phyloP scores from a whole-genome alignment of 805 yeast genomes.

The Saturnispora galanensis region DNA sequence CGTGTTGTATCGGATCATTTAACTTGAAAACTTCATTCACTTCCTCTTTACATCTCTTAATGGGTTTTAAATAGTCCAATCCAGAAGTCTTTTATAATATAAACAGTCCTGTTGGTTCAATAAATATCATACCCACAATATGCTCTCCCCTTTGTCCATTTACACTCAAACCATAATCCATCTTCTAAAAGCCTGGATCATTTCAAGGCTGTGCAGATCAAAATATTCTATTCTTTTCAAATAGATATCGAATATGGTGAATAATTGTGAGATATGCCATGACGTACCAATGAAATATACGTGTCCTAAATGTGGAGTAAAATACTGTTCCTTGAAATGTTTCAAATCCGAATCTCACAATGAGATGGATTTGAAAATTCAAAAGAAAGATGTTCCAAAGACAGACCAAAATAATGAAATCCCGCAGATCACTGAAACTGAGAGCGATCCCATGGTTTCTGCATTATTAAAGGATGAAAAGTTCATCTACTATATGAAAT shows the following conservation, averaged over 20 bases:
- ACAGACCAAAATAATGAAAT: background rate
- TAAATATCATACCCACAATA: too few species aligned
- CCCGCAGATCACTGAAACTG: background rate
- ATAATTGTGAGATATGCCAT: slow-evolving; percentile 20
- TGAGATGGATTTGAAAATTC: slow-evolving; percentile 16
- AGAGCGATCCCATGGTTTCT: slow-evolving; percentile 20
- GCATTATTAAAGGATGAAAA: slow-evolving; percentile 32
- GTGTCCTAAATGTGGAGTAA: slow-evolving; percentile 37
- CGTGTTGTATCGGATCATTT: too few species aligned
- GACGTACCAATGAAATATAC: slow-evolving; percentile 31
- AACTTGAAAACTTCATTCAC: too few species aligned
- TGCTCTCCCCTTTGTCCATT: too few species aligned
- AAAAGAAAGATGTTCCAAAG: background rate
- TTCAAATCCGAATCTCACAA: slow-evolving; percentile 38
- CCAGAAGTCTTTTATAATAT: too few species aligned
- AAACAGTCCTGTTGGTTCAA: too few species aligned
- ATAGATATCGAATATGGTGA: background rate
- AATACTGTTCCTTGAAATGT: slow-evolving; percentile 53
- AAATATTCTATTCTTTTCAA: background rate
- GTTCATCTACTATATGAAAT: slow-evolving; percentile 37
- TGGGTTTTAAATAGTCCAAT: too few species aligned
- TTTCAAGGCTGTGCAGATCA: background rate
- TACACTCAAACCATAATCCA: too few species aligned
- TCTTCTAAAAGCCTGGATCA: too few species aligned
- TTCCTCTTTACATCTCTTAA: too few species aligned